A percentile compares a stretch with the other conserved stretches of the same genome.
Conservation (phyloP, 2,329 filamentous ascomycete genomes). For the Calonectria pseudoreteaudii region DNA sequence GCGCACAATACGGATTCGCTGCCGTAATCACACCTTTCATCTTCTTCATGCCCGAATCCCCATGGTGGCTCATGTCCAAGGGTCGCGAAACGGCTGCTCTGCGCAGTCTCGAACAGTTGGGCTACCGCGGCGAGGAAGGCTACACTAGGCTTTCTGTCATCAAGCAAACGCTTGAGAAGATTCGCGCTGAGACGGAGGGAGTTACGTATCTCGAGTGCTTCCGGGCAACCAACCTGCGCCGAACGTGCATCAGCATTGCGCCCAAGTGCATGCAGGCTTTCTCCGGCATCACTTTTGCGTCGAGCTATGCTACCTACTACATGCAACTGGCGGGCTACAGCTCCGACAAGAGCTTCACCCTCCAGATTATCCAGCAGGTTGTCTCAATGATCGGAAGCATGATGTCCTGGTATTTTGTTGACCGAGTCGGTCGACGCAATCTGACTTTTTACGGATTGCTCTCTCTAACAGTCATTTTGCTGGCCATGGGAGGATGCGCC, state of each 20-base stretch:
- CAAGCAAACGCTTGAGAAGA: constrained; percentile 47
- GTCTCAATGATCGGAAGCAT: constrained; percentile 54
- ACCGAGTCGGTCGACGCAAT: constrained; percentile 50
- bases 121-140: constrained; percentile 42
- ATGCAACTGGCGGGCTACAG: constrained; percentile 55
- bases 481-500: constrained; percentile 51
- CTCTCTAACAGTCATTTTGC: constrained; percentile 49
- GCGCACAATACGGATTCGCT: constrained; percentile 49
- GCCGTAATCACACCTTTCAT: constrained; percentile 44
- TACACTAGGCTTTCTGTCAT: constrained; percentile 44
- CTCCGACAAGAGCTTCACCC: constrained; percentile 49
- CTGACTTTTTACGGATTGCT: constrained; percentile 51
- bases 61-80: constrained; percentile 53
- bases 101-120: constrained; percentile 47
- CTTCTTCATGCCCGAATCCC: constrained; percentile 56
- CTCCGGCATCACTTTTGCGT: constrained; percentile 49
- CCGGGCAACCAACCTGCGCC: constrained; percentile 50
- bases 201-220: constrained; percentile 55
- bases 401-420: constrained; percentile 53
- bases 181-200: constrained; percentile 50
- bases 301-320: constrained; percentile 56
- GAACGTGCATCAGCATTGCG: constrained; percentile 53
- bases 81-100: constrained; percentile 49
- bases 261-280: constrained; percentile 51
- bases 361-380: constrained; percentile 54